Evolutionary conservation across 225 moss, liverwort and hornwort genomes (phyloP).

Genomic region (Asterella californica): DNA sequence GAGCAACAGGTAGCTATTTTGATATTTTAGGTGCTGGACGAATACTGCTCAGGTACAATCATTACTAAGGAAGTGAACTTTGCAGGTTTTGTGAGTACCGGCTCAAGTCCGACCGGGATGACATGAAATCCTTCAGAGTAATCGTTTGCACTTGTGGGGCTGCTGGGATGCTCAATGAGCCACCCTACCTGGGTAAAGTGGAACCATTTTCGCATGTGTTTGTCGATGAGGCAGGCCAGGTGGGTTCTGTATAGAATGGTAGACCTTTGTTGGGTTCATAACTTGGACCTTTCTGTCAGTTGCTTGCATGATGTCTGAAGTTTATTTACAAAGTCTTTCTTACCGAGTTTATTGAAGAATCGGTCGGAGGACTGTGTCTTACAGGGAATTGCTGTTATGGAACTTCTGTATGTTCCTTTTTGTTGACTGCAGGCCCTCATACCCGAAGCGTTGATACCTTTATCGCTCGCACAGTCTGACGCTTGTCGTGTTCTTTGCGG

Average conservation of each 20-base stretch:
- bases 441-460: slow-evolving; percentile 62
- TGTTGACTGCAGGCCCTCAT: slow-evolving; percentile 46
- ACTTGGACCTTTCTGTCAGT: not conserved
- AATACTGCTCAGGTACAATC: not conserved
- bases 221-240: slow-evolving; percentile 72
- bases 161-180: slow-evolving; percentile 57
- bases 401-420: not conserved
- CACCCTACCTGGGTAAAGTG: slow-evolving; percentile 23
- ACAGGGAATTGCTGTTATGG: not conserved
- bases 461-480: slow-evolving; percentile 49
- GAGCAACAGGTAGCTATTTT: not conserved
- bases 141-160: slow-evolving; percentile 66
- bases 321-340: not conserved
- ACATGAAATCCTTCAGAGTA: slow-evolving; percentile 40
- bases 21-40: not conserved
- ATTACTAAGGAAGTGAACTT: not conserved
- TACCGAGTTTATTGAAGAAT: not conserved
- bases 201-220: slow-evolving; percentile 46
- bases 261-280: not conserved
- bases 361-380: not conserved
- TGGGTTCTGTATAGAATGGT: slow-evolving; percentile 6
- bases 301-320: too few relatives aligned
- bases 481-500: slow-evolving; percentile 58
- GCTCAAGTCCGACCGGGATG: slow-evolving; percentile 17
- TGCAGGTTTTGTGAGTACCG: slow-evolving; percentile 48